Evolutionary conservation across 352 stramenopile genomes (phyloP).

Genomic region (Phytophthora cactorum): DNA sequence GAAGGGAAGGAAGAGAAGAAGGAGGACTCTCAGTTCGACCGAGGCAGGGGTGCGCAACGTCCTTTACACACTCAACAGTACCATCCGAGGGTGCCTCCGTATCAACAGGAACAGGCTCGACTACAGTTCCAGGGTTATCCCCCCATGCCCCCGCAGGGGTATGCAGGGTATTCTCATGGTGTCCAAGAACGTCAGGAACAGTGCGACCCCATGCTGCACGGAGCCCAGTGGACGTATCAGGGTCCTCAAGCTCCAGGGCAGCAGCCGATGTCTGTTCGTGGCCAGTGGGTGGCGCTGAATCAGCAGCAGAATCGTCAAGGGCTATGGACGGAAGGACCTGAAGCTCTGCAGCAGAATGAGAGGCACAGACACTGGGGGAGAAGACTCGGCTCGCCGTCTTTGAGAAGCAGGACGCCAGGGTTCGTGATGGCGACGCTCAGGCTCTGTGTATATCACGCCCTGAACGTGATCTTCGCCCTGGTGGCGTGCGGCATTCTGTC

Average conservation of each 20-base stretch:
- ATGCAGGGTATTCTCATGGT: slow-evolving; percentile 1
- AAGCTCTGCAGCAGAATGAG: slow-evolving; percentile 5
- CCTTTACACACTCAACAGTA: slow-evolving; percentile 1
- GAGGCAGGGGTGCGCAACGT: slow-evolving; percentile 15
- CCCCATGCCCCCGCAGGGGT: slow-evolving; percentile 6
- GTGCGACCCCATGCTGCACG: background rate
- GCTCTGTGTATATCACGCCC: slow-evolving; percentile 60
- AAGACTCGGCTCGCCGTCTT: background rate
- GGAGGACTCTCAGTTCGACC: background rate
- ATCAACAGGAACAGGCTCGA: slow-evolving; percentile 13
- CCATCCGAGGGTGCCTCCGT: slow-evolving; percentile 1
- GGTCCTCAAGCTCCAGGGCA: slow-evolving; percentile 9
- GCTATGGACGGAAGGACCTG: slow-evolving; percentile 6
- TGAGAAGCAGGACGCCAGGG: slow-evolving; percentile 1
- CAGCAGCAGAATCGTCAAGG: background rate
- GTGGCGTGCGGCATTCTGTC: slow-evolving; percentile 52
- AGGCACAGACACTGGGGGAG: slow-evolving; percentile 1
- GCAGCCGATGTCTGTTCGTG: slow-evolving; percentile 12
- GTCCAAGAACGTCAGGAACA: slow-evolving; percentile 7
- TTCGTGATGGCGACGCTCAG: slow-evolving; percentile 45
- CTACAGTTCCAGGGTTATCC: slow-evolving; percentile 10
- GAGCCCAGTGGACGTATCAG: slow-evolving; percentile 12
- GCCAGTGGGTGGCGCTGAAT: slow-evolving; percentile 24
- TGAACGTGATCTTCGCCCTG: slow-evolving; percentile 66
- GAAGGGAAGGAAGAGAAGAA: slow-evolving; percentile 9